These are phyloP conservation scores for Rhizopogon vesiculosus DNA, from an alignment of 768 basidiomycete species.

Conservation along the genomic window DNA sequence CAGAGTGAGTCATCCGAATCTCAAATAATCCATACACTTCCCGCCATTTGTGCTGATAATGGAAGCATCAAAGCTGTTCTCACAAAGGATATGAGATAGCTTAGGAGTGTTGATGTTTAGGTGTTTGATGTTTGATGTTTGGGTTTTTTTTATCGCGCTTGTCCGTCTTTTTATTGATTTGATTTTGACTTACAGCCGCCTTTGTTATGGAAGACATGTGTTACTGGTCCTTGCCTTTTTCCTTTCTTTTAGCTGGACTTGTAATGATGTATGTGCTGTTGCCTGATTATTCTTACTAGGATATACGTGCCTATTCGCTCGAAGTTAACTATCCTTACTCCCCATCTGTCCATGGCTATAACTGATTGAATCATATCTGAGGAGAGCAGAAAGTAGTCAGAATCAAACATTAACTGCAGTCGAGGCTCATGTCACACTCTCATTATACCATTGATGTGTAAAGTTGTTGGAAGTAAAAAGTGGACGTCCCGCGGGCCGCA, in stretches of 20 bases:
- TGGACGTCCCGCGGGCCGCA: too few species aligned
- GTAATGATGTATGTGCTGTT: constrained; percentile 19
- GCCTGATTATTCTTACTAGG: constrained; percentile 6
- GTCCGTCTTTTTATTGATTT: constrained; percentile 4
- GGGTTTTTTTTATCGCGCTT: constrained; percentile 1
- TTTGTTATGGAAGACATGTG: constrained; percentile 18
- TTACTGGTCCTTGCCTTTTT: constrained; percentile 2
- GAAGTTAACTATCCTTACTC: too few species aligned
- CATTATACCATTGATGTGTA: too few species aligned
- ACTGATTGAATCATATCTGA: too few species aligned
- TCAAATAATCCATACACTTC: too few species aligned
- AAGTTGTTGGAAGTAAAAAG: too few species aligned
- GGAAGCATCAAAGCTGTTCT: constrained; percentile 78
- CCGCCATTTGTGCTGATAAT: too few species aligned
- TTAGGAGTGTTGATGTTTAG: constrained; percentile 5
- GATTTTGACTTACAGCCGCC: constrained; percentile 7
- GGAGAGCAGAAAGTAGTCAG: too few species aligned
- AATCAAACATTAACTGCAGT: too few species aligned
- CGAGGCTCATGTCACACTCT: too few species aligned
- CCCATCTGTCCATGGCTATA: too few species aligned
- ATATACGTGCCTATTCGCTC: constrained; percentile 20
- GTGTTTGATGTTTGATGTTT: constrained; percentile 16
- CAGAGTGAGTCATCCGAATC: too few species aligned
- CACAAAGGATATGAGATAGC: constrained; percentile 31
- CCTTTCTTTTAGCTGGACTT: constrained; percentile 14